Evolutionary conservation across 1,284 basidiomycete genomes (phyloP), one percentile per base, ranked within the genome.

Genomic region (Ustilago bromivora): DNA sequence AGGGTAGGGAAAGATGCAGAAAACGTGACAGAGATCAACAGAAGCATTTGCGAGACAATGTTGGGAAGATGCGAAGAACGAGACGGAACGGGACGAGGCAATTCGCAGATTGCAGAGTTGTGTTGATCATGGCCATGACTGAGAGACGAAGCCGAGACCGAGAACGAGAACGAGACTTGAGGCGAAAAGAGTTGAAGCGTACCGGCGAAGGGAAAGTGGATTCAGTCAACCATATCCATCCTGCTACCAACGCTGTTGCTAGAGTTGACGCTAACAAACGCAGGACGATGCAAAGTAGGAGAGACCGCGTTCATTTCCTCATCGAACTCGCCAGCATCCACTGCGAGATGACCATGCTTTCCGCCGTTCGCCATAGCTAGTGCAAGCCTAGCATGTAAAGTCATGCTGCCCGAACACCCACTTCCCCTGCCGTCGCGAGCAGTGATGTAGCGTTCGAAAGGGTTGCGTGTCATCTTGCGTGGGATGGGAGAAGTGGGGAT

Each of bases 391-490:
- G 61, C 61, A 11, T 67, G 53, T 10, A 72, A 49, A 13, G 58
- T 60, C 58, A 60, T 58, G 34, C 59, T 36, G 8, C 53, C 36
- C 2, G 38, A 31, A 6, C 11, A 12, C 11, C 46, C 23, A 35
- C 34, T 28, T 28, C 23, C 23, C 2, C 2, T 59, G 35, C n/a
- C 5, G 19, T 57, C 51, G 31, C 49, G 49, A 31, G 49, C 28
- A 51, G 31, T 35, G 46, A 73, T 61, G 40, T 70, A 73, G 36
- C 76, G 61, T 41, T 78, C 71, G 32, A 78, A 78, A 2, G 76
- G 76, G 32, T 78, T 78, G 11, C 76, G 53, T 17, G 76, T 78
- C 76, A 78, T 70, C 52, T 64, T 78, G 23, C 76, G 52, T 46
- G 76, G 76, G 28, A 78, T 78, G 4, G 76, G 76, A 12, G 76